Evolutionary conservation across 2,329 filamentous ascomycete genomes (phyloP), one percentile per base, ranked within the genome.

Genomic region (Acarospora socialis): DNA sequence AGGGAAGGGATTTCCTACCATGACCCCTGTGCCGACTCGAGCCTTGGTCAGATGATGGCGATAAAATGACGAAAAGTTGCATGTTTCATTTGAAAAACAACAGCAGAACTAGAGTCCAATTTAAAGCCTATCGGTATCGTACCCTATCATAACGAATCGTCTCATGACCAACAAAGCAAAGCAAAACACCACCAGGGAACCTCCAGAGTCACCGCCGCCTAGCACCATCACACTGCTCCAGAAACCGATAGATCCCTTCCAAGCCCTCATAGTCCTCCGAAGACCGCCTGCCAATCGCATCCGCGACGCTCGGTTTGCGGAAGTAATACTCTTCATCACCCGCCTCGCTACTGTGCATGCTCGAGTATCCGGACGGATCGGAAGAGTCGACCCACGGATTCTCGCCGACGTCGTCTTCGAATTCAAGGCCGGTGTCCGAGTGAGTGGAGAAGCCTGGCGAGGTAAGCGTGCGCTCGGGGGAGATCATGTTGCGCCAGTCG

Each of bases 201-300:
- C n/a, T n/a, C n/a, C n/a, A n/a, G n/a, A n/a, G n/a, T n/a, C n/a
- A n/a, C n/a, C n/a, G n/a, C 42, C 35, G 44, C 43, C 43, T 52
- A 20, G 61, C 61, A 24, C 56, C 53, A 49, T 77, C 72, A 43
- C 73, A 75, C 41, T 76, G 66, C 43, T 73, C 68, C 36, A 79
- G 59, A 46, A 79, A 79, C 30, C 63, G 61, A 45, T 75, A 73
- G 20, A 80, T 77, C 3, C 73, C 74, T 46, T 78, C 70, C 9
- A 73, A 53, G 4, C 71, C 68, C 39, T 76, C 72, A 40, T 73
- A 75, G 31, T 69, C 69, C 8, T 61, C 16, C 53, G 55, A 18
- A 51, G 43, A 13, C 36, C 16, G 28, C 39, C 33, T 34, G 39
- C 55, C 40, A 34, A 46, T 29, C 20, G 52, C 46, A 37, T 46